These are phyloP conservation scores for Adenanthera pavonina DNA, from an alignment of 306 rosid genomes.

Conservation along the genomic window DNA sequence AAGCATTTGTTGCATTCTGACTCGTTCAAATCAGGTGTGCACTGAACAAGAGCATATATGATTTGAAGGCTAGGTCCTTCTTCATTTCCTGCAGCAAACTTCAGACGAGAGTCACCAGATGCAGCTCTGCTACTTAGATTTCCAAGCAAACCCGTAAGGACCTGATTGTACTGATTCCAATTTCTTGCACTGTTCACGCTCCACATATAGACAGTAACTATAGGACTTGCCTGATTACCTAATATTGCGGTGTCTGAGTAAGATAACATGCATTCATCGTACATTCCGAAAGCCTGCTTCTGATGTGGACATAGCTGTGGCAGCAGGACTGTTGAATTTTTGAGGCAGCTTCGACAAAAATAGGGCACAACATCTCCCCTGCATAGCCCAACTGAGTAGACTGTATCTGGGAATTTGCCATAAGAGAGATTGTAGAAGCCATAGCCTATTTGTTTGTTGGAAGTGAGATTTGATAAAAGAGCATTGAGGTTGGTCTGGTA, in stretches of 20 bases:
- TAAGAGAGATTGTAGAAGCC: constrained; percentile 45
- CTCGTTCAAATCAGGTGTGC: constrained; percentile 39
- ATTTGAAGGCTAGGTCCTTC: background rate
- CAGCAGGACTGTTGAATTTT: background rate
- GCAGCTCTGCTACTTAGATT: background rate
- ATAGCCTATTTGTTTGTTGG: constrained; percentile 31
- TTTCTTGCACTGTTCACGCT: background rate
- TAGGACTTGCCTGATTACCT: background rate
- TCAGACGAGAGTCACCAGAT: constrained; percentile 19
- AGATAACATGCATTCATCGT: constrained; percentile 27
- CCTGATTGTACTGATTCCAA: background rate
- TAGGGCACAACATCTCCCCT: constrained; percentile 42
- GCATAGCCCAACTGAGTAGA: constrained; percentile 34
- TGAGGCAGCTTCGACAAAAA: constrained; percentile 9
- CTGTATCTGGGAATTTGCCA: constrained; percentile 26
- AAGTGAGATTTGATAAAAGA: constrained; percentile 29
- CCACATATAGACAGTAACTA: background rate
- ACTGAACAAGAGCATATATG: constrained; percentile 41
- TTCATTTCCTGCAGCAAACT: constrained; percentile 31
- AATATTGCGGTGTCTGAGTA: constrained; percentile 28
- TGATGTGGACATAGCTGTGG: constrained; percentile 14
- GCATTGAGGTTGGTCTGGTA: constrained; percentile 26
- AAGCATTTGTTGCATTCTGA: constrained; percentile 37
- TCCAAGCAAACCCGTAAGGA: background rate
- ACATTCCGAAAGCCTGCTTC: constrained; percentile 28